Conservation (phyloP, 176 grass and related monocot genomes). For the Triticum dicoccoides region DNA sequence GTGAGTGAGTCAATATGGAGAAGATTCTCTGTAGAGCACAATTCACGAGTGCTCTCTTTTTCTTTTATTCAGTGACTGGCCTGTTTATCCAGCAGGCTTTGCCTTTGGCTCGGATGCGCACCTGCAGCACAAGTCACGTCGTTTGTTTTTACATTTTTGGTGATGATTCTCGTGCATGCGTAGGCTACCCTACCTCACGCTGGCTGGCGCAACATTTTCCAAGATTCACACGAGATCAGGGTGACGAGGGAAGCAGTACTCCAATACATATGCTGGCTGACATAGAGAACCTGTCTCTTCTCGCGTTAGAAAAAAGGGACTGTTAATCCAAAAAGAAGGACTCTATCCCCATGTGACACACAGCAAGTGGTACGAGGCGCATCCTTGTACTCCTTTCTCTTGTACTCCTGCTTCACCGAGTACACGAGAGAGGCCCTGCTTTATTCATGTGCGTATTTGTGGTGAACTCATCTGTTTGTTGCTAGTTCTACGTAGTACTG, state of each 20-base stretch:
- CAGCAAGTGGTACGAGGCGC: too few species aligned
- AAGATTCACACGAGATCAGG: not conserved
- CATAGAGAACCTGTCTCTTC: conserved; percentile 18
- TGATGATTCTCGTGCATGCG: not conserved
- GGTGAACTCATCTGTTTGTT: too few species aligned
- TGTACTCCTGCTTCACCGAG: too few species aligned
- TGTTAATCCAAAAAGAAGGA: too few species aligned
- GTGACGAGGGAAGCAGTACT: not conserved
- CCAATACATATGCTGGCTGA: not conserved
- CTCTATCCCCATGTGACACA: too few species aligned
- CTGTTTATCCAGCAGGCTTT: not conserved
- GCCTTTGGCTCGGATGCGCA: not conserved
- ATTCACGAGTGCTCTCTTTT: not conserved
- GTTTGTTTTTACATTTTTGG: not conserved
- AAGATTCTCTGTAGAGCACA: not conserved
- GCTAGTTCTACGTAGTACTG: too few species aligned
- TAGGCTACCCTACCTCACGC: not conserved
- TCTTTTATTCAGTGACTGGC: not conserved
- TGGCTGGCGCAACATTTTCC: not conserved
- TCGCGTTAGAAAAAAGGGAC: not conserved
- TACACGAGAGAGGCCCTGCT: too few species aligned
- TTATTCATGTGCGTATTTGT: too few species aligned
- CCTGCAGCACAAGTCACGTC: not conserved
- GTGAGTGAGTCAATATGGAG: not conserved
- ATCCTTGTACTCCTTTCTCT: too few species aligned